Evolutionary conservation across 2,329 filamentous ascomycete genomes (phyloP).

Genomic region (Epicoccum sorghinum): DNA sequence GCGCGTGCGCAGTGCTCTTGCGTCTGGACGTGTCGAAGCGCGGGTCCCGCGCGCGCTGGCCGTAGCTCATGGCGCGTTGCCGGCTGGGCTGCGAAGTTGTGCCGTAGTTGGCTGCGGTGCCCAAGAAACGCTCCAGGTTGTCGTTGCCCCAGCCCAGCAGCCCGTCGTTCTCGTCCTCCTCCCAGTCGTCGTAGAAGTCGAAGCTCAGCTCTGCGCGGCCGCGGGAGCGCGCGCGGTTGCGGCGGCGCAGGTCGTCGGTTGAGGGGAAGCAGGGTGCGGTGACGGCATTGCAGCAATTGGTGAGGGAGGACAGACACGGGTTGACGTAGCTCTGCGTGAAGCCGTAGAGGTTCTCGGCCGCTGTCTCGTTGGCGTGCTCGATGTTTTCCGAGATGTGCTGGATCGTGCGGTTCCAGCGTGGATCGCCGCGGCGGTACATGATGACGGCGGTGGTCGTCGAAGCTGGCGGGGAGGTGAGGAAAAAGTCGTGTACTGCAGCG

Average conservation of each 20-base stretch:
- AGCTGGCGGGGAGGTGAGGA: background rate
- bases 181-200: constrained; percentile 99
- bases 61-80: constrained; percentile 89
- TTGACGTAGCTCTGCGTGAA: constrained; percentile 84
- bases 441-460: constrained; percentile 13
- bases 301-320: constrained; percentile 76
- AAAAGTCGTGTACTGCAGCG: background rate
- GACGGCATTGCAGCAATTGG: constrained; percentile 68
- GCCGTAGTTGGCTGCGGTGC: constrained; percentile 66
- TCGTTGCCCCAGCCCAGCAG: constrained; percentile 79
- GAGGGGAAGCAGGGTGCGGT: constrained; percentile 76
- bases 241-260: constrained; percentile 74
- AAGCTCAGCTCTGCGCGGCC: constrained; percentile 82
- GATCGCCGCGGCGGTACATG: constrained; percentile 72
- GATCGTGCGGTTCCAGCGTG: constrained; percentile 89
- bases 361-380: constrained; percentile 87
- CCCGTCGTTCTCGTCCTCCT: constrained; percentile 67
- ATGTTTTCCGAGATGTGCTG: constrained; percentile 91
- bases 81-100: constrained; percentile 65
- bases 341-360: constrained; percentile 88
- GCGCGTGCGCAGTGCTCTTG: constrained; percentile 60
- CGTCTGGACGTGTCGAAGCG: constrained; percentile 48
- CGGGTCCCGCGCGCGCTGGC: constrained; percentile 63
- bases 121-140: constrained; percentile 83
- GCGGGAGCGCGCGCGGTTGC: constrained; percentile 61